These are phyloP conservation scores for Candida oleophila DNA, from an alignment of 805 yeast species.

Conservation along the genomic window DNA sequence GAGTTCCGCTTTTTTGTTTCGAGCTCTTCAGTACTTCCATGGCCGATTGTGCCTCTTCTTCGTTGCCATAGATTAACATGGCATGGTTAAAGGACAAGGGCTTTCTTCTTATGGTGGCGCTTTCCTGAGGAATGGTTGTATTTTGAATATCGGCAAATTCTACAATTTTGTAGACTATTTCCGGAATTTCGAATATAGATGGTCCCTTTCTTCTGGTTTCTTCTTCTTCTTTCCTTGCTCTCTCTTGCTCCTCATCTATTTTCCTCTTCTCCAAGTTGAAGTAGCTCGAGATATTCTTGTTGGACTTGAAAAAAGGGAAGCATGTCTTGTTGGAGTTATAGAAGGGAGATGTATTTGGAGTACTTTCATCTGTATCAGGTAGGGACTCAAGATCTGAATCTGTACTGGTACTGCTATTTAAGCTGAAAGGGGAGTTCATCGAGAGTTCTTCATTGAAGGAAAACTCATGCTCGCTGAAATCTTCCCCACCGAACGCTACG, in stretches of 20 bases:
- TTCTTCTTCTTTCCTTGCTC: not conserved
- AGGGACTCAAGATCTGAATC: slow-evolving; percentile 3
- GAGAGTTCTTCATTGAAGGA: slow-evolving; percentile 1
- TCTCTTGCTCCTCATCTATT: not conserved
- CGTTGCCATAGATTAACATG: slow-evolving; percentile 58
- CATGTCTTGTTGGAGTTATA: not conserved
- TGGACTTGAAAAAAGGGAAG: slow-evolving; percentile 1
- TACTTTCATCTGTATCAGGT: slow-evolving; percentile 5
- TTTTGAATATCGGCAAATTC: slow-evolving; percentile 55
- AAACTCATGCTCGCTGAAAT: slow-evolving; percentile 3
- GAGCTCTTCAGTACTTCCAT: slow-evolving; percentile 31
- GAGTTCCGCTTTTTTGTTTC: slow-evolving; percentile 9
- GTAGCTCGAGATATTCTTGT: not conserved
- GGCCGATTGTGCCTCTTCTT: slow-evolving; percentile 43
- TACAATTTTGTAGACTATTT: slow-evolving; percentile 62
- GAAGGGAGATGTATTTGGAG: slow-evolving; percentile 5
- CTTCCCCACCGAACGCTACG: not conserved
- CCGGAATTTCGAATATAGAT: slow-evolving; percentile 72
- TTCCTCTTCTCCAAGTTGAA: not conserved
- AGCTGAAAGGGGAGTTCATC: slow-evolving; percentile 1
- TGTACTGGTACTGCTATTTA: not conserved
- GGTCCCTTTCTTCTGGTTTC: slow-evolving; percentile 5
- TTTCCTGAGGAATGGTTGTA: slow-evolving; percentile 59
- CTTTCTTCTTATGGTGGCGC: slow-evolving; percentile 57
- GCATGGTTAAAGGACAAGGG: slow-evolving; percentile 74